Evolutionary conservation across 108 stramenopile species (phyloP).

Genomic region (Nitzschia inconspicua): DNA sequence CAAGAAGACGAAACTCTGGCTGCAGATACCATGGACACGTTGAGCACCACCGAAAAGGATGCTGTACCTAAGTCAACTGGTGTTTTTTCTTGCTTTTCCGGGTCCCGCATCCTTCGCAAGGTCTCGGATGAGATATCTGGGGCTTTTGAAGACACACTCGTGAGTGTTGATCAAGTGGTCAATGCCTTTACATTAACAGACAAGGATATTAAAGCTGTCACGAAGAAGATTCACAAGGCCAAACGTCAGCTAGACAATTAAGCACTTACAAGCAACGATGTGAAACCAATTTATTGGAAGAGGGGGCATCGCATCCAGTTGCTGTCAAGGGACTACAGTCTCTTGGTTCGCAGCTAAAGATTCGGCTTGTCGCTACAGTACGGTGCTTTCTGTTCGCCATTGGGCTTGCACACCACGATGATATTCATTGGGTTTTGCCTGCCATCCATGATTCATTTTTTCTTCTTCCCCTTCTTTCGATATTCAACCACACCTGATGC

Average conservation of each 20-base stretch:
- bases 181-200: conserved; percentile 57
- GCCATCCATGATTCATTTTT: no score
- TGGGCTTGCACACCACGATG: no score
- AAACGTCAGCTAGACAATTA: conserved; percentile 36
- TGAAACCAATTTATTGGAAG: not conserved
- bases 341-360: no score
- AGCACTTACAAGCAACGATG: not conserved
- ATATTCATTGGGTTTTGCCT: no score
- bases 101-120: conserved; percentile 8
- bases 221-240: conserved; percentile 47
- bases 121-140: conserved; percentile 38
- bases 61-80: not conserved
- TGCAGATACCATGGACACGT: conserved; percentile 3
- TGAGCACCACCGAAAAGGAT: not conserved
- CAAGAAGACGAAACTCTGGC: not conserved
- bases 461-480: no score
- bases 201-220: conserved; percentile 50
- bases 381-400: no score
- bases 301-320: no score
- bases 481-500: no score
- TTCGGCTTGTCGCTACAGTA: no score
- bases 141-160: conserved; percentile 44
- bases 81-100: conserved; percentile 9
- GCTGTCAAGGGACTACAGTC: no score
- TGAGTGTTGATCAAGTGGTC: conserved; percentile 49